Evolutionary conservation across 768 basidiomycete species (phyloP), one percentile per base, ranked within the genome.

Genomic region (Suillus subluteus): DNA sequence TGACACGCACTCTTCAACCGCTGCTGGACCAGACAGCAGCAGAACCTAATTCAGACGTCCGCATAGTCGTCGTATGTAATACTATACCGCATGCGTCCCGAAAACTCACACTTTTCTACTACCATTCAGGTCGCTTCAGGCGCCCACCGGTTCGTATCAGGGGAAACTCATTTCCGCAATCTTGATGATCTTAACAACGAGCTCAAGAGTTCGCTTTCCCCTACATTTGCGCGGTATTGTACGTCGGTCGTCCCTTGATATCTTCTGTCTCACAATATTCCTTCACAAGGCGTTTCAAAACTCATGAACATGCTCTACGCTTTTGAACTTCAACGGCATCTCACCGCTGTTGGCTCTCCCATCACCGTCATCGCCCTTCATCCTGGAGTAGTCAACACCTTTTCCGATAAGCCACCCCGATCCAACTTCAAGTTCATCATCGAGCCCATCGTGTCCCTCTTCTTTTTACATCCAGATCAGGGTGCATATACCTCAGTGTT

Each of bases 1-100:
- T 90, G 67, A 89, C 87, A 11, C 74, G 80, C 26, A 79, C 82
- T 3, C 79, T 90, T 9, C 78, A 88, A 44, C 86, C 88, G 3
- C 72, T 88, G 3, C 71, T 90, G 58, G 77, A 75, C 48, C 74
- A 78, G 63, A 90, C 90, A 1, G 83, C 87, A 0, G 68, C 78
- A 21, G 74, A 81, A 58, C 75, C 81, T 0, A 76, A 76, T 30
- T 80, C 86, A 0, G 90, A 91, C 66, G 88, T 89, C 56, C 84
- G 89, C 21, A 80, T 91, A 15, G 80, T 90, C 12, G 82, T 85
- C 63, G 88, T 89, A 66, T 50, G 84, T 67, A 32, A 11, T 6
- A 38, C 48, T 26, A 26, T 7, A 4, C 26, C 3, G 26, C 23
- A 26, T 52, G 16, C 16, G 37, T 41, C n/a, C 18, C 35, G 8